Evolutionary conservation across 2,329 filamentous ascomycete genomes (phyloP).

Genomic region (Xylariaceae sp.): DNA sequence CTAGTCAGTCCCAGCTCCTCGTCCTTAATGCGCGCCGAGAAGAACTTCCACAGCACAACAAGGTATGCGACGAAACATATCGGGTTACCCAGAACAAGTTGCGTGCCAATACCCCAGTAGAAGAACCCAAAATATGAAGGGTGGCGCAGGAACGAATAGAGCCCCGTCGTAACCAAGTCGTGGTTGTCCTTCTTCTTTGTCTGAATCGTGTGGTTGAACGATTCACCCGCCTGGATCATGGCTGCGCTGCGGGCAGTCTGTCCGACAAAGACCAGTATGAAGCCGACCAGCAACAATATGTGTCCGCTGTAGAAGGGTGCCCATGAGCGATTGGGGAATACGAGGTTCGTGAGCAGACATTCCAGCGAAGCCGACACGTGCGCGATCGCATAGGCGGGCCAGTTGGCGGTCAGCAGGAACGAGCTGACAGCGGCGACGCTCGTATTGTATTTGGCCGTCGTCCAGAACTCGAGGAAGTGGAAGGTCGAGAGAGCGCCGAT

Average conservation of each 20-base stretch:
- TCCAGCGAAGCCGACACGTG: slow-evolving; percentile 73
- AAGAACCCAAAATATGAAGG: slow-evolving; percentile 98
- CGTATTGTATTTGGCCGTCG: slow-evolving; percentile 81
- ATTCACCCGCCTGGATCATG: slow-evolving; percentile 84
- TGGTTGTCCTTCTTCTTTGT: slow-evolving; percentile 65
- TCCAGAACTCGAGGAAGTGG: slow-evolving; percentile 96
- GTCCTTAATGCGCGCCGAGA: slow-evolving; percentile 65
- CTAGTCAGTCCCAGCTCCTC: slow-evolving; percentile 75
- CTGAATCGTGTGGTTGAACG: slow-evolving; percentile 88
- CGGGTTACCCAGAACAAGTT: slow-evolving; percentile 81
- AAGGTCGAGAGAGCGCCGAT: slow-evolving; percentile 67
- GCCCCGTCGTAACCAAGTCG: slow-evolving; percentile 73
- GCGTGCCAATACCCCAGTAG: slow-evolving; percentile 95
- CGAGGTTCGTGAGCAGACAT: slow-evolving; percentile 56
- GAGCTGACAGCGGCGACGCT: slow-evolving; percentile 65
- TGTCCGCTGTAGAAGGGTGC: slow-evolving; percentile 42
- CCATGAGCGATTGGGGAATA: slow-evolving; percentile 50
- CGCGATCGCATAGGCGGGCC: slow-evolving; percentile 77
- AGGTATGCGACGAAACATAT: slow-evolving; percentile 73
- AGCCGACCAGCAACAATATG: slow-evolving; percentile 50
- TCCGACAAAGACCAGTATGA: slow-evolving; percentile 62
- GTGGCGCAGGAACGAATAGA: slow-evolving; percentile 75
- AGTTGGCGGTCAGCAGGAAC: slow-evolving; percentile 83
- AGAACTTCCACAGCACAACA: slow-evolving; percentile 80
- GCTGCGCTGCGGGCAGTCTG: slow-evolving; percentile 75